A percentile compares a stretch with the other conserved stretches of the same genome.
phyloP scores from a whole-genome alignment of 768 basidiomycete species.

The Tubosaeta brunneosetosa region DNA sequence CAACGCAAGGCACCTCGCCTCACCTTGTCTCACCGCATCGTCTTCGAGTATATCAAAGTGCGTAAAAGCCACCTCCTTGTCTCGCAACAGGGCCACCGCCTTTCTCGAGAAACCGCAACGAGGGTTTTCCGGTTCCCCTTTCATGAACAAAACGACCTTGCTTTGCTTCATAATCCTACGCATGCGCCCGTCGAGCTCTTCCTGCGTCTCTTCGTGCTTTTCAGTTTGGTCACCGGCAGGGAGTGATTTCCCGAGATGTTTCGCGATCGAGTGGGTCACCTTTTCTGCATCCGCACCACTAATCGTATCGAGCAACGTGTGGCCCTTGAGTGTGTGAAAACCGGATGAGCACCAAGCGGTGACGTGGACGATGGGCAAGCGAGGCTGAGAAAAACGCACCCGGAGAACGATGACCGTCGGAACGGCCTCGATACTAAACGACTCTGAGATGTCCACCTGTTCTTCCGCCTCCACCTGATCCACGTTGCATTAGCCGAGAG shows the following conservation, averaged over 20 bases:
- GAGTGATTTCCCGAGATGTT: conserved; percentile 42
- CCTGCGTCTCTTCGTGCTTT: conserved; percentile 47
- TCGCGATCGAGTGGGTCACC: conserved; percentile 58
- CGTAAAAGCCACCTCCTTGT: conserved; percentile 60
- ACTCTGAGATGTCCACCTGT: conserved; percentile 81
- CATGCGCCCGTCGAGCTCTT: conserved; percentile 65
- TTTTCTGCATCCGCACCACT: conserved; percentile 71
- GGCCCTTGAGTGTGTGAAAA: conserved; percentile 54
- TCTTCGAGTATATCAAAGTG: conserved; percentile 83
- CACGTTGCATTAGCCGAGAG: neutral
- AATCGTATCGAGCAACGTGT: conserved; percentile 75
- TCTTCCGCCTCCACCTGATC: conserved; percentile 77
- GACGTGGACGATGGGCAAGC: neutral
- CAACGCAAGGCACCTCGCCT: conserved; percentile 14
- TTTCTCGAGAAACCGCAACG: conserved; percentile 83
- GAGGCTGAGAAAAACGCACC: conserved; percentile 39
- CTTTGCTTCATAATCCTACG: conserved; percentile 70
- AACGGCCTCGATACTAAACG: conserved; percentile 88
- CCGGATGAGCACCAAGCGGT: neutral
- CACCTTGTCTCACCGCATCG: conserved; percentile 77
- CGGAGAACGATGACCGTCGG: conserved; percentile 79
- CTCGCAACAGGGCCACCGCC: conserved; percentile 63
- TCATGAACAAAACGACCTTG: conserved; percentile 86
- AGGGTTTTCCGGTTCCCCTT: conserved; percentile 72
- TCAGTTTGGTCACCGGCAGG: conserved; percentile 23